Base-by-base conservation (phyloP, 202 grass and related monocot species). In the Bolboschoenoplectus hybrid region DNA sequence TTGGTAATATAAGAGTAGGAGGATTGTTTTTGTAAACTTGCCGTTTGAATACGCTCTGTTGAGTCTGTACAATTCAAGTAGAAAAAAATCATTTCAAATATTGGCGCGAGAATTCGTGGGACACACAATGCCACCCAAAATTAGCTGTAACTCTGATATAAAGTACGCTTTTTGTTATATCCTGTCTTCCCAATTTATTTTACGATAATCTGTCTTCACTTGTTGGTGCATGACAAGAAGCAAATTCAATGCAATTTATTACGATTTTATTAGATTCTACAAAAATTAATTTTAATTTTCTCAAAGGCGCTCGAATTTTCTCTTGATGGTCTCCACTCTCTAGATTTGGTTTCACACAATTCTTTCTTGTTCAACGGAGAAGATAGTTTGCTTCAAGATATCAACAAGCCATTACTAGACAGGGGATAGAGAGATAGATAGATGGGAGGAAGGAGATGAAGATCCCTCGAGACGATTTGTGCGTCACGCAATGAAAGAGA, bases 11-110 rank as follows among this genome's bases (percentile, higher is more conserved):
- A 16, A 43, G 9, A 80, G 35, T 43, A 79, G 13, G 76, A 80
- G 55, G 55, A 9, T 80, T 20, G 16, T 20, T 19, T 58, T n/a
- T 61, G 55, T 80, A 80, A 80, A 80, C 16, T 20, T 44, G 47
- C 9, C 34, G 57, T 38, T 36, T 4, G 7, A 63, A 67, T 41
- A 39, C 7, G 9, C 65, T 52, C 62, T 82, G 44, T 83, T 67
- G 43, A 47, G 11, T 36, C 9, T 50, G 19, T 55, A n/a, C 65
- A 69, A 10, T 19, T 56, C 67, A 72, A 83, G 32, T 10, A 80
- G 66, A 20, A 52, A 56, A 52, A 56, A 26, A 13, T 60, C 50
- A 84, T 84, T 84, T 69, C 66, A 84, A 84, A 84, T 84, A 58
- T 57, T 84, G 49, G 82, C 82, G 66, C 65, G 45, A 71, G 65